Evolutionary conservation across 352 stramenopile genomes (phyloP), one percentile per base, ranked within the genome.

Genomic region (Globisporangium polare): DNA sequence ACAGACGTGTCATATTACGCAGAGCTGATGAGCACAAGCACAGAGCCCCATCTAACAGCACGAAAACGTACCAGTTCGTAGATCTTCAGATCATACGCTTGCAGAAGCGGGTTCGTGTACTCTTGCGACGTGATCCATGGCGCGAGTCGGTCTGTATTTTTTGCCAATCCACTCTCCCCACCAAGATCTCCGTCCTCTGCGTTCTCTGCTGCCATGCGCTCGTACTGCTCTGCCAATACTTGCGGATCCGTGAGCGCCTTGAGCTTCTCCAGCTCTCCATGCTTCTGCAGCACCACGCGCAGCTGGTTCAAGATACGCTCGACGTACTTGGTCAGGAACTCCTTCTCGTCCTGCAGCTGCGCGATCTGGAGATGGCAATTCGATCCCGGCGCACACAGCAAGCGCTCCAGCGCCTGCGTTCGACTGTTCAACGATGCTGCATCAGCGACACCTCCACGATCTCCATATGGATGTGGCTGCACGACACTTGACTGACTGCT

Each of bases 21-120:
- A 22, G 24, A 53, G 6, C 7, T 37, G 4, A 35, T 20, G 17
- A 6, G 6, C 29, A 39, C 26, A 20, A 20, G 31, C 27, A 54
- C 50, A 42, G 17, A 55, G 18, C 20, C 49, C 24, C 24, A 17
- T 26, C 13, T 27, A 39, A 39, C 33, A 39, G 33, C 3, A 43
- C 4, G 58, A 42, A 42, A 17, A 53, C 75, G 20, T 65, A 91
- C 74, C 67, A 86, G 62, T n/a, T 90, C 81, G 22, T 85, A 74
- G 37, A 94, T 94, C 56, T 88, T 89, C 33, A 84, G 60, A 56
- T 92, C 84, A 60, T 94, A 94, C 17, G 82, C 77, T 53, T 89
- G 77, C 27, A 94, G 75, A 17, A 94, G 62, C 33, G 84, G 82
- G 52, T 88, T 90, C 57, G 74, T 82, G 68, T 83, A 86, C 62